phyloP scores from a whole-genome alignment of 371 early-diverging fungal genomes.

The Mucor lusitanicus region DNA sequence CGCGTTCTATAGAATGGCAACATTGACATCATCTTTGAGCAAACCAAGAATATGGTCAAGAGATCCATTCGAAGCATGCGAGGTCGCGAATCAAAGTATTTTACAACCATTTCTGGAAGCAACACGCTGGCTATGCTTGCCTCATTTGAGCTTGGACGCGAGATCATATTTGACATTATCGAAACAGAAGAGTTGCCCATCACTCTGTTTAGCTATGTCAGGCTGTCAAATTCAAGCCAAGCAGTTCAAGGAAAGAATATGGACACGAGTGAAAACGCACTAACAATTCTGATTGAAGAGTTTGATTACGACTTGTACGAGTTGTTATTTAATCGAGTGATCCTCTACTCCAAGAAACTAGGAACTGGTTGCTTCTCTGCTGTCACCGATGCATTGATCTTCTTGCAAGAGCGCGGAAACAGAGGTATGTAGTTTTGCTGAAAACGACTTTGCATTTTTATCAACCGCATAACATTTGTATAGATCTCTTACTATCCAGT shows the following conservation, averaged over 20 bases:
- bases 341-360: background rate
- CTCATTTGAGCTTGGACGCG: constrained; percentile 3
- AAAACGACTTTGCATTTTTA: background rate
- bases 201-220: constrained; percentile 7
- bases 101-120: constrained; percentile 15
- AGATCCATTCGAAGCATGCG: background rate
- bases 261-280: constrained; percentile 2
- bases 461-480: background rate
- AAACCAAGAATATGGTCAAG: background rate
- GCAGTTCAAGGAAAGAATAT: background rate
- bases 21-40: background rate
- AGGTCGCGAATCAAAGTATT: background rate
- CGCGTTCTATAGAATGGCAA: background rate
- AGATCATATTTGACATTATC: background rate
- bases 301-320: constrained; percentile 6
- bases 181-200: constrained; percentile 2
- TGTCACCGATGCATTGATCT: constrained; percentile 1
- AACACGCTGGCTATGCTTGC: constrained; percentile 13
- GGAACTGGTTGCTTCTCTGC: constrained; percentile 10
- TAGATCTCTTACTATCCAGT: constrained; percentile 9
- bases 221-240: background rate
- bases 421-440: background rate
- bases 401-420: constrained; percentile 11
- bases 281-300: constrained; percentile 10
- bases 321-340: constrained; percentile 8